These are phyloP conservation scores for Myxozyma nipponensis DNA, from an alignment of 805 yeast genomes.

Conservation along the genomic window DNA sequence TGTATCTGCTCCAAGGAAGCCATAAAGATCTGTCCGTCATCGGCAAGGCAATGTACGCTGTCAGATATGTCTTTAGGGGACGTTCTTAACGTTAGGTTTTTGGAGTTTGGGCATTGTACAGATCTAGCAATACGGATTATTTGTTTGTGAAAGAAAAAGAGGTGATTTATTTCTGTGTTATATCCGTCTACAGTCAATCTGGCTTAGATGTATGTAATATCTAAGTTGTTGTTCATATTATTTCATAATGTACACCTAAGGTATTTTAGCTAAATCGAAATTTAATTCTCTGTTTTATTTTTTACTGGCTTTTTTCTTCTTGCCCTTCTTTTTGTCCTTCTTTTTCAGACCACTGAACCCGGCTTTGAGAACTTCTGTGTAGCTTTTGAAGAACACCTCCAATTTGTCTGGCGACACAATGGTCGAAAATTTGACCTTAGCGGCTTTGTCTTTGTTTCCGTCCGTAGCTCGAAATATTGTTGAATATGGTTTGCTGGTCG, in stretches of 20 bases:
- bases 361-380: slow-evolving; percentile 61
- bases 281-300: too few species aligned
- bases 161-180: too few species aligned
- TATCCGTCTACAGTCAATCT: too few species aligned
- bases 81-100: too few species aligned
- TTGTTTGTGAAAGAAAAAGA: too few species aligned
- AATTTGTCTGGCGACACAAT: slow-evolving; percentile 59
- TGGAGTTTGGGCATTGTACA: too few species aligned
- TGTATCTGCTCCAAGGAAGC: slow-evolving; percentile 18
- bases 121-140: too few species aligned
- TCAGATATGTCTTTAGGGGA: too few species aligned
- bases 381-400: slow-evolving; percentile 73
- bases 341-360: slow-evolving; percentile 75
- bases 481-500: slow-evolving; percentile 47
- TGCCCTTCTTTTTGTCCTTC: slow-evolving; percentile 75
- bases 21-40: background rate
- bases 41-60: background rate
- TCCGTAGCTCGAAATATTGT: slow-evolving; percentile 65
- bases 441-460: slow-evolving; percentile 48
- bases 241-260: too few species aligned
- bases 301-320: slow-evolving; percentile 42
- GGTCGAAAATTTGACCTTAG: slow-evolving; percentile 59
- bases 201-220: too few species aligned
- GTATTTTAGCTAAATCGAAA: too few species aligned
- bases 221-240: too few species aligned